Conservation (phyloP, 129 eudicot species). For the Glebionis coronaria region DNA sequence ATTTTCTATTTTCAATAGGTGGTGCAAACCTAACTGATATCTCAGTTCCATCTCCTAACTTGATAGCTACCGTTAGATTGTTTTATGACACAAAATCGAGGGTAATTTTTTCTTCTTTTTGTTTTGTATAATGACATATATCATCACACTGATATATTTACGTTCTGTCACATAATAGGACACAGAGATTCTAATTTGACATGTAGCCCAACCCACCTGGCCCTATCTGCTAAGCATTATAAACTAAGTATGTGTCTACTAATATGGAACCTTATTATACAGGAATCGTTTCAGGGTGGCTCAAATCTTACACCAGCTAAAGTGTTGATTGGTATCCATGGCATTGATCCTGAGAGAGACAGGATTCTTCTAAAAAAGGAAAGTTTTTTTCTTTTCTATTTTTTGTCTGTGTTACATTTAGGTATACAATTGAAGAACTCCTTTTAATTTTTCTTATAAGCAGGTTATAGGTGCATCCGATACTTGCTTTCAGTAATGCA, state of each 20-base stretch:
- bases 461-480: too few relatives aligned
- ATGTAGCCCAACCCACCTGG: too few relatives aligned
- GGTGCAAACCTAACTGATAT: constrained; percentile 88
- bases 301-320: too few relatives aligned
- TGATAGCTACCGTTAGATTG: constrained; percentile 62
- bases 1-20: constrained; percentile 48
- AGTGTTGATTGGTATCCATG: constrained; percentile 88
- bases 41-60: constrained; percentile 66
- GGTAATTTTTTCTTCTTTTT: constrained; percentile 43
- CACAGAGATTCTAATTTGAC: constrained; percentile 71
- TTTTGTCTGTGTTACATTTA: too few relatives aligned
- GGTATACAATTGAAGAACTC: too few relatives aligned
- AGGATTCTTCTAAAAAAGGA: constrained; percentile 93
- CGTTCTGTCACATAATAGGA: constrained; percentile 47
- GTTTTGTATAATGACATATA: constrained; percentile 7
- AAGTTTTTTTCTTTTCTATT: background rate
- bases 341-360: constrained; percentile 88
- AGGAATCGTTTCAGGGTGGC: too few relatives aligned
- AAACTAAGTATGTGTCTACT: constrained; percentile 5
- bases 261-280: too few relatives aligned
- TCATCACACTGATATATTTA: constrained; percentile 18
- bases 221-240: too few relatives aligned
- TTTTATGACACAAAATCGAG: constrained; percentile 64
- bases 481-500: constrained; percentile 78
- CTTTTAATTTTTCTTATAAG: too few relatives aligned